Base-by-base conservation (phyloP, 768 basidiomycete species). In the Strobilomyces echinocephalus region DNA sequence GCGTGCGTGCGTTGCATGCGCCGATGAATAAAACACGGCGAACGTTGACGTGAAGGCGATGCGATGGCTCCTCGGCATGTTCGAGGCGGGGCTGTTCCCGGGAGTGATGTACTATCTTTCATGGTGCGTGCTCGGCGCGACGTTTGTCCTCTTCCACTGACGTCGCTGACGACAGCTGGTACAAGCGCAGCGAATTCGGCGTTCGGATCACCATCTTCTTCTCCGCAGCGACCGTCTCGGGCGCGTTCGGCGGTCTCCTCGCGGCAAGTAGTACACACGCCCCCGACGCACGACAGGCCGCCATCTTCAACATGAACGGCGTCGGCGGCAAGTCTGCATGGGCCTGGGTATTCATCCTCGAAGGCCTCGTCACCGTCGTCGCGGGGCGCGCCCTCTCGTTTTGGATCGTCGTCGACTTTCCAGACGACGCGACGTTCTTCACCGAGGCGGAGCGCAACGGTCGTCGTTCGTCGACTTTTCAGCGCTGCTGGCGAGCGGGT, bases 401-500 rank as follows among this genome's bases (percentile, higher is more conserved):
- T 72, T 91, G 79, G 77, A 81, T 91, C 63, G 81, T 91, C 54
- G 83, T 88, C 60, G 89, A 91, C 64, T 91, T 91, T 70, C 88
- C 89, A 4, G 87, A 91, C 60, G 87, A 82, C 1, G 88, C 88
- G 26, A 85, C 78, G 58, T 91, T 90, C 73, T 74, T 91, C 7
- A 78, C 76, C n/a, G 84, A 87, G 59, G 77, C 72, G 3, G 88
- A 91, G 69, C 75, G 85, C 30, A n/a, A 82, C 81, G 8, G 74
- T 84, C 18, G 77, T 88, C 48, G 75, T 89, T 49, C 77, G 82
- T 21, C 74, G 86, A 18, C 72, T 91, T 34, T 84, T 83, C 68
- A 87, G 83, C 63, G 87, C 87, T 3, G 85, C 79, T 6, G 87
- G 87, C 24, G 87, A 89, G 67, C 71, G 63, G n/a, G 15, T 72